Evolutionary conservation across 192 early-diverging fungal genomes (phyloP).

Genomic region (Backusella luteola): DNA sequence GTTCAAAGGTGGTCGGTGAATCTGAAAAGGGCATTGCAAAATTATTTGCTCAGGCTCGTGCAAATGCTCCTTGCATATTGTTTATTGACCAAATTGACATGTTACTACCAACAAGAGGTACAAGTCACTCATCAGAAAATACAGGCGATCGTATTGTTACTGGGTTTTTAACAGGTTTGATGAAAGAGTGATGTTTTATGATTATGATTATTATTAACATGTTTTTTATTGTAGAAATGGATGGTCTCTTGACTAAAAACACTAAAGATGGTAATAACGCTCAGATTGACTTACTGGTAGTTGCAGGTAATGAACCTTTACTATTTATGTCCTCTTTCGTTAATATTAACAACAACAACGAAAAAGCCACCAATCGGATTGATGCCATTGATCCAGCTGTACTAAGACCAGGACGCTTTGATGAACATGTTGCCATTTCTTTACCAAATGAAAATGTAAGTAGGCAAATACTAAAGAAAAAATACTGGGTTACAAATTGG

Average conservation of each 20-base stretch:
- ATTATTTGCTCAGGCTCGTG: conserved; percentile 80
- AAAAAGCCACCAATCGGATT: conserved; percentile 72
- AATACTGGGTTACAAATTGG: neutral
- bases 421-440: conserved; percentile 69
- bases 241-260: conserved; percentile 58
- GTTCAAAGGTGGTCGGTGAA: conserved; percentile 93
- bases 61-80: conserved; percentile 84
- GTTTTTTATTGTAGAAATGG: conserved; percentile 61
- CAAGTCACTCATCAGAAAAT: conserved; percentile 70
- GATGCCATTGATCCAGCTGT: conserved; percentile 78
- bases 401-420: conserved; percentile 81
- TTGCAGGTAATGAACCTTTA: conserved; percentile 54
- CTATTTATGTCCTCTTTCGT: neutral
- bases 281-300: conserved; percentile 60
- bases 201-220: neutral
- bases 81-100: conserved; percentile 93
- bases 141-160: conserved; percentile 89
- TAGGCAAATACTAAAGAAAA: neutral
- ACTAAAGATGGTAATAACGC: conserved; percentile 18
- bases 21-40: conserved; percentile 83
- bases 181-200: neutral
- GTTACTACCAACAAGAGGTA: conserved; percentile 73
- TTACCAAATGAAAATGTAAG: conserved; percentile 55
- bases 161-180: conserved; percentile 69
- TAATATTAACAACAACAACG: neutral